These are phyloP conservation scores for Acacia melanoxylon DNA, from an alignment of 306 rosid genomes.

Conservation along the genomic window DNA sequence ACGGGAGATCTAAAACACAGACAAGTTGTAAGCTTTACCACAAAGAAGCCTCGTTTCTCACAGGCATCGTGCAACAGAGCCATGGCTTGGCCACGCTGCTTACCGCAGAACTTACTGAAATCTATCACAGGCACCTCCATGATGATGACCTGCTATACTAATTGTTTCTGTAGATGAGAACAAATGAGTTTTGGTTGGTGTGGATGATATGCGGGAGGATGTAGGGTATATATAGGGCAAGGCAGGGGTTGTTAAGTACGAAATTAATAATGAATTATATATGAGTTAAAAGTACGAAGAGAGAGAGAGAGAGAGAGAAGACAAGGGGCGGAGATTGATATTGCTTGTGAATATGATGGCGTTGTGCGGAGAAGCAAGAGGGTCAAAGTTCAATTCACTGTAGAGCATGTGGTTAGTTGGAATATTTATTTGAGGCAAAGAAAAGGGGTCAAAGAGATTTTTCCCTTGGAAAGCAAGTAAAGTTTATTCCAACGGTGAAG, in stretches of 20 bases:
- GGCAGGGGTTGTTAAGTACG: neutral
- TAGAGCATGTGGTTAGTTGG: constrained; percentile 33
- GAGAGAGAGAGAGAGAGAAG: too few relatives aligned
- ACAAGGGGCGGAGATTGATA: neutral
- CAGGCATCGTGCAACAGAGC: constrained; percentile 73
- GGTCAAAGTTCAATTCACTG: constrained; percentile 30
- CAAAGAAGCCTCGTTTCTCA: constrained; percentile 61
- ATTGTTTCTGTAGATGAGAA: neutral
- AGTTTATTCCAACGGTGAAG: constrained; percentile 26
- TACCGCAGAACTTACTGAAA: constrained; percentile 63
- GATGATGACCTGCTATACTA: neutral
- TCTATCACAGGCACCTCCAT: constrained; percentile 76
- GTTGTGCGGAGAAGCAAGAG: constrained; percentile 13
- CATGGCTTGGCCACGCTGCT: constrained; percentile 57
- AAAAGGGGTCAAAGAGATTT: constrained; percentile 22
- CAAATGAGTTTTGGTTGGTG: constrained; percentile 33
- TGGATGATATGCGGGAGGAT: constrained; percentile 16
- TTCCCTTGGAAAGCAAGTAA: constrained; percentile 41
- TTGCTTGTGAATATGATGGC: neutral
- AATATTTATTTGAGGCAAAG: neutral
- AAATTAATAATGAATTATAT: neutral
- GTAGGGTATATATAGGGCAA: constrained; percentile 58
- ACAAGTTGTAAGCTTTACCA: constrained; percentile 30
- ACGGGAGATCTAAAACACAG: neutral
- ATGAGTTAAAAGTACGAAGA: neutral